phyloP scores from a whole-genome alignment of 2,329 filamentous ascomycete species.

The Penicillium rolfsii region DNA sequence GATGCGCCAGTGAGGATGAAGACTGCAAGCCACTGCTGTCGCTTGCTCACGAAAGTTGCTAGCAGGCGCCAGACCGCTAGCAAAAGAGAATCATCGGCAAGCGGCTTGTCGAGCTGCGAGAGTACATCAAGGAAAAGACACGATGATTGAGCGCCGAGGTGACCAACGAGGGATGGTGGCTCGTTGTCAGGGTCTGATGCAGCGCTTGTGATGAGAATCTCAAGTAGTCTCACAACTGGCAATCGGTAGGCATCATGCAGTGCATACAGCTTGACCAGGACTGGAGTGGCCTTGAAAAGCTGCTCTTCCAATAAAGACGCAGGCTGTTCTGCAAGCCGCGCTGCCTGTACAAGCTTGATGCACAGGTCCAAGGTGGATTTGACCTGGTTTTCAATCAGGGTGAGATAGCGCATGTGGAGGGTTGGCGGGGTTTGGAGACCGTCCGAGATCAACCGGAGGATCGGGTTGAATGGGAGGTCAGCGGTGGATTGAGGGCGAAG shows the following conservation, averaged over 20 bases:
- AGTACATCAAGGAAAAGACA: constrained; percentile 82
- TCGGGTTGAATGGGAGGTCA: constrained; percentile 74
- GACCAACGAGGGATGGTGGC: constrained; percentile 89
- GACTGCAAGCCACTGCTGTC: constrained; percentile 95
- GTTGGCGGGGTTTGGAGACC: constrained; percentile 65
- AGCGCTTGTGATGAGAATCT: constrained; percentile 72
- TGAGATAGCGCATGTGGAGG: constrained; percentile 59
- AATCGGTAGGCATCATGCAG: constrained; percentile 67
- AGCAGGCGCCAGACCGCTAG: constrained; percentile 81
- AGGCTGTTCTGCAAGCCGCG: constrained; percentile 65
- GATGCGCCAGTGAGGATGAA: constrained; percentile 88
- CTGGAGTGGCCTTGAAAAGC: constrained; percentile 77
- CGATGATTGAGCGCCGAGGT: constrained; percentile 79
- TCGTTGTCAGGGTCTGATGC: constrained; percentile 67
- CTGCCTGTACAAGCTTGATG: constrained; percentile 70
- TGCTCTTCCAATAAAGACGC: constrained; percentile 72
- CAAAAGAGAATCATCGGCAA: constrained; percentile 66
- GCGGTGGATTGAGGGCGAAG: constrained; percentile 73
- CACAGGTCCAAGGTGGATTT: constrained; percentile 67
- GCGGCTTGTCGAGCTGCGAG: constrained; percentile 74
- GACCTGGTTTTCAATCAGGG: constrained; percentile 65
- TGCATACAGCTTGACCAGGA: constrained; percentile 76
- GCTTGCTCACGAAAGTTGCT: constrained; percentile 80
- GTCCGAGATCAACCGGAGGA: constrained; percentile 70
- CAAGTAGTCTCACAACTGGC: constrained; percentile 69